Evolutionary conservation across 2,329 filamentous ascomycete genomes (phyloP).

Genomic region (Ophiocordyceps unilateralis): DNA sequence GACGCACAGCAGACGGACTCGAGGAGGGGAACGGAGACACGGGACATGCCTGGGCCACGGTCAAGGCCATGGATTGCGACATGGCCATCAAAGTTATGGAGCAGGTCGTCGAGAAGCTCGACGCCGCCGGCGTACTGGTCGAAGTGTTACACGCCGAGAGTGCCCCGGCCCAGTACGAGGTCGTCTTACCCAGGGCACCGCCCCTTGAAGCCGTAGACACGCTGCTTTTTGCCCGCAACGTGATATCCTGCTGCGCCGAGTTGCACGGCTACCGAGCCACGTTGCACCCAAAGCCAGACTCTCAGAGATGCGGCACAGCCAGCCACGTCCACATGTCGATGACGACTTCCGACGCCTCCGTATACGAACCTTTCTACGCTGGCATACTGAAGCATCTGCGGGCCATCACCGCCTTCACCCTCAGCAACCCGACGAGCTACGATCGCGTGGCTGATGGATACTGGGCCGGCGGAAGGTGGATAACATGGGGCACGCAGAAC

Average conservation of each 20-base stretch:
- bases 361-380: constrained; percentile 52
- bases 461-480: constrained; percentile 66
- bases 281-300: constrained; percentile 54
- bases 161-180: constrained; percentile 59
- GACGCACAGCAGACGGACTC: constrained; percentile 24
- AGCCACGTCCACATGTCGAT: constrained; percentile 57
- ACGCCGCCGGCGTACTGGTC: constrained; percentile 43
- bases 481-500: constrained; percentile 70
- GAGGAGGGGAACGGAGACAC: too few species aligned
- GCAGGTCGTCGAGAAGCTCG: constrained; percentile 40
- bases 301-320: constrained; percentile 40
- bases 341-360: constrained; percentile 22
- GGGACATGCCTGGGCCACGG: constrained; percentile 53
- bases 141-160: constrained; percentile 63
- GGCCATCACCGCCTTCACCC: constrained; percentile 50
- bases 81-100: constrained; percentile 40
- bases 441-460: constrained; percentile 47
- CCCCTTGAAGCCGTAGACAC: constrained; percentile 54
- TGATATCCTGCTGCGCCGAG: constrained; percentile 47
- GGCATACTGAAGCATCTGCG: constrained; percentile 50
- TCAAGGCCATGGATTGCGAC: constrained; percentile 41
- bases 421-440: constrained; percentile 51
- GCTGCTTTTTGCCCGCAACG: constrained; percentile 52
- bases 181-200: constrained; percentile 46
- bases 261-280: constrained; percentile 49